Conservation (phyloP, 1,139 yeast genomes). For the Taiozyma onychis region DNA sequence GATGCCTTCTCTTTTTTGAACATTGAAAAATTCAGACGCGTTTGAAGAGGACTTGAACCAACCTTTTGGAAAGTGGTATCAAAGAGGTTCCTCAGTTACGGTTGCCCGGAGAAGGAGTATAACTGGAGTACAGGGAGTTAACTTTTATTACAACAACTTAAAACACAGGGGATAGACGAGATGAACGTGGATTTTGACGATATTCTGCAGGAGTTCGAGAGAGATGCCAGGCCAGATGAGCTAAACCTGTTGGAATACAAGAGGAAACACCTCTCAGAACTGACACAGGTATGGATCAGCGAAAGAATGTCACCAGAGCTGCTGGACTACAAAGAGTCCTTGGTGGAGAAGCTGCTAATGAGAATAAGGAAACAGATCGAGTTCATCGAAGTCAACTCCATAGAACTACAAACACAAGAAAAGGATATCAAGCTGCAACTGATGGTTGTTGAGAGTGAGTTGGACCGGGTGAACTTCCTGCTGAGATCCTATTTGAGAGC, state of each 20-base stretch:
- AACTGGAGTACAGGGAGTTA: background rate
- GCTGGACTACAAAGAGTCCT: conserved; percentile 57
- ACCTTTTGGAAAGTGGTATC: no score
- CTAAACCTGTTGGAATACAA: conserved; percentile 20
- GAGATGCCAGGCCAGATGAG: conserved; percentile 18
- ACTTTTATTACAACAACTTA: no score
- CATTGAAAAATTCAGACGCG: no score
- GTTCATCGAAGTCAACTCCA: conserved; percentile 54
- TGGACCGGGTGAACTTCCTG: conserved; percentile 79
- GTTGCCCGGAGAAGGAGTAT: background rate
- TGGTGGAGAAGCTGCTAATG: conserved; percentile 51
- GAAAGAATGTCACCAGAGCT: conserved; percentile 86
- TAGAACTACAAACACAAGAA: conserved; percentile 43
- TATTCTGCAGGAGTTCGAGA: conserved; percentile 58
- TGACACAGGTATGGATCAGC: conserved; percentile 70
- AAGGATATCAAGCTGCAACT: conserved; percentile 72
- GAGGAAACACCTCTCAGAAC: conserved; percentile 32
- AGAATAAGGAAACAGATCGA: conserved; percentile 69
- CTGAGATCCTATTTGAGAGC: conserved; percentile 76
- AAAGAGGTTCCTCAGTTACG: background rate
- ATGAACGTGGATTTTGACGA: conserved; percentile 59
- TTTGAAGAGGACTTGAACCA: background rate
- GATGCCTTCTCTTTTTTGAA: background rate
- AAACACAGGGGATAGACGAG: background rate
- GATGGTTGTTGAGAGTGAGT: conserved; percentile 84